Conservation (phyloP, 2,329 filamentous ascomycete genomes). For the Neonectria punicea region DNA sequence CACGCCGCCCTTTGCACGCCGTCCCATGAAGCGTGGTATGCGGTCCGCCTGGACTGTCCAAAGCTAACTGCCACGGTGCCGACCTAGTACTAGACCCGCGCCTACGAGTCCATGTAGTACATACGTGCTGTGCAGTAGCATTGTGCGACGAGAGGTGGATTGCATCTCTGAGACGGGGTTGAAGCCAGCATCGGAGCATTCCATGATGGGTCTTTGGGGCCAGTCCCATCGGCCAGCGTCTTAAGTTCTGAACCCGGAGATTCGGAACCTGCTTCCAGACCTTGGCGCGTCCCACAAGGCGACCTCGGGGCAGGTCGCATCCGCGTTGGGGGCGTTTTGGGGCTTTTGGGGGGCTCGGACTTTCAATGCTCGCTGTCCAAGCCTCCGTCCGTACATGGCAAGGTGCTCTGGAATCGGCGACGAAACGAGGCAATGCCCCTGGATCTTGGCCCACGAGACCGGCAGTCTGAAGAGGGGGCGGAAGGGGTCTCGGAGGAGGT, state of each 20-base stretch:
- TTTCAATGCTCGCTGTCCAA: slow-evolving; percentile 1
- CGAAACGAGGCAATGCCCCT: neutral
- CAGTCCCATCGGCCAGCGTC: neutral
- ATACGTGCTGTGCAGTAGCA: neutral
- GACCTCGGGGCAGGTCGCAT: neutral
- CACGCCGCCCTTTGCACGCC: neutral
- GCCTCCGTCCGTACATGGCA: neutral
- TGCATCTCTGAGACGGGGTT: neutral
- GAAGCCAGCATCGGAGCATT: neutral
- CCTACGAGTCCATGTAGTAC: neutral
- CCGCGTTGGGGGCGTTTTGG: neutral
- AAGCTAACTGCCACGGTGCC: slow-evolving; percentile 3
- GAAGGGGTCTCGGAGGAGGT: neutral
- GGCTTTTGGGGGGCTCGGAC: neutral
- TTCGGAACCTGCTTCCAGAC: slow-evolving; percentile 4
- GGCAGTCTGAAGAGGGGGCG: neutral
- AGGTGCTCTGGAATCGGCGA: neutral
- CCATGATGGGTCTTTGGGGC: neutral
- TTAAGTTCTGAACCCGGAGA: neutral
- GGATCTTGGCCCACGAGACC: neutral
- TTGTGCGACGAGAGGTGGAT: neutral
- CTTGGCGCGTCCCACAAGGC: slow-evolving; percentile 7
- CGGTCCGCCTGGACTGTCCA: neutral
- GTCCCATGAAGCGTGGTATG: neutral
- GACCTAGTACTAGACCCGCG: neutral